Evolutionary conservation across 805 yeast genomes (phyloP).

Genomic region (Ogataea henricii): DNA sequence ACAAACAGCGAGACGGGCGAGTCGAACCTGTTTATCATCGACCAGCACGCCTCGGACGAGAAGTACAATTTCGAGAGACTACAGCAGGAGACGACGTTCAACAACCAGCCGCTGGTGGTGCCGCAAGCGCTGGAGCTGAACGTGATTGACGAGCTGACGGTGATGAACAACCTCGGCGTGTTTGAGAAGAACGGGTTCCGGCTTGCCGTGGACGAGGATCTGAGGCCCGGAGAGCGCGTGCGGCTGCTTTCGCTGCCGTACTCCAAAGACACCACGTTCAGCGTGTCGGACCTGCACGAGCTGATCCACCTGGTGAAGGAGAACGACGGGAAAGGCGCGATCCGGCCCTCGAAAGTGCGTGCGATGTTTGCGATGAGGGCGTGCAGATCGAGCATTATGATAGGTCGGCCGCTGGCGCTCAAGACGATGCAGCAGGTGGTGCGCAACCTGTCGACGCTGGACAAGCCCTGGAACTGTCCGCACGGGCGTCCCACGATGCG

Average conservation of each 20-base stretch:
- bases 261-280: conserved; percentile 70
- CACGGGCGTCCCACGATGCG: conserved; percentile 98
- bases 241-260: conserved; percentile 66
- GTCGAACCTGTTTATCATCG: conserved; percentile 77
- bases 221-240: conserved; percentile 58
- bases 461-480: conserved; percentile 96
- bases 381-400: conserved; percentile 91
- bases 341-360: conserved; percentile 76
- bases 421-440: conserved; percentile 72
- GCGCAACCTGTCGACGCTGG: conserved; percentile 62
- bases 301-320: conserved; percentile 67
- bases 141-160: conserved; percentile 74
- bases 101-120: conserved; percentile 68
- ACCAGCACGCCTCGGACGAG: conserved; percentile 98
- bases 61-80: conserved; percentile 84
- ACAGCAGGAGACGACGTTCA: conserved; percentile 55
- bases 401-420: conserved; percentile 68
- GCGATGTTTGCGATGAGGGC: conserved; percentile 93
- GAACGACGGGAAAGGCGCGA: conserved; percentile 42
- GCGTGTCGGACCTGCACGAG: conserved; percentile 71
- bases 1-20: conserved; percentile 36
- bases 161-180: conserved; percentile 57
- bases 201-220: conserved; percentile 50
- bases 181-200: conserved; percentile 81
- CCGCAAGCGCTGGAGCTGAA: conserved; percentile 63